These are phyloP conservation scores for Clarkia xantiana DNA, from an alignment of 345 rosid genomes.

Conservation along the genomic window DNA sequence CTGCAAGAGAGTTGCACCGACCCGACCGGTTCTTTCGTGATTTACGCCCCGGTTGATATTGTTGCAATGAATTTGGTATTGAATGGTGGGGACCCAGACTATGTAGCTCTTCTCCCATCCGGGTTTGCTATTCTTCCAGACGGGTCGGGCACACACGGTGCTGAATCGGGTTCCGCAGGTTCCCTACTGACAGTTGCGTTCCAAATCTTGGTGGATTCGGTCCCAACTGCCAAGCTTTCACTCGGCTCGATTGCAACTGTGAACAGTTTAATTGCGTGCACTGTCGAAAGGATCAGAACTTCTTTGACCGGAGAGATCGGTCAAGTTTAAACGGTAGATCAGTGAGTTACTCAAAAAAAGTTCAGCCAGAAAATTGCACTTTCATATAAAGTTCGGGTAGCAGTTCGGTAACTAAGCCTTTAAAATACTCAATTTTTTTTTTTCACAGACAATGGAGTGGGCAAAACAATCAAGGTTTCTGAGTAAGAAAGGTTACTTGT, in stretches of 20 bases:
- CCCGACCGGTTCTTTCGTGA: slow-evolving; percentile 27
- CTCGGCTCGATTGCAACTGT: slow-evolving; percentile 75
- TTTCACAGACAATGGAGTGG: not conserved
- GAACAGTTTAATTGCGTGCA: slow-evolving; percentile 56
- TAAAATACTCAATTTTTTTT: too few species aligned
- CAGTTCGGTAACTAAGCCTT: too few species aligned
- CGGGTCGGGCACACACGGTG: slow-evolving; percentile 16
- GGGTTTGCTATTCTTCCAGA: slow-evolving; percentile 76
- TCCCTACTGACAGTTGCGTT: slow-evolving; percentile 72
- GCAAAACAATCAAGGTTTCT: not conserved
- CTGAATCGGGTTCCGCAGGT: slow-evolving; percentile 26
- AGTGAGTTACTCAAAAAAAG: too few species aligned
- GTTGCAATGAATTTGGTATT: slow-evolving; percentile 38
- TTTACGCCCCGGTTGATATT: slow-evolving; percentile 34
- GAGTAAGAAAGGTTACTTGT: slow-evolving; percentile 8
- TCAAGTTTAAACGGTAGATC: not conserved
- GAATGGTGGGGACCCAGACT: slow-evolving; percentile 54
- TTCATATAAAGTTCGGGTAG: too few species aligned
- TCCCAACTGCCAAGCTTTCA: slow-evolving; percentile 72
- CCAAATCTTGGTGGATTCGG: slow-evolving; percentile 63
- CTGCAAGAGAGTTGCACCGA: slow-evolving; percentile 44
- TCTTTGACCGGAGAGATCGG: slow-evolving; percentile 34
- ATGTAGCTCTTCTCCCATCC: slow-evolving; percentile 70
- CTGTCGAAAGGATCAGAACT: slow-evolving; percentile 59
- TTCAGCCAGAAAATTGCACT: too few species aligned